Percentiles rank a stretch among this genome's conserved stretches.
Evolutionary conservation across 2,329 filamentous ascomycete genomes (phyloP).

Genomic region (Cladosporium sp.): DNA sequence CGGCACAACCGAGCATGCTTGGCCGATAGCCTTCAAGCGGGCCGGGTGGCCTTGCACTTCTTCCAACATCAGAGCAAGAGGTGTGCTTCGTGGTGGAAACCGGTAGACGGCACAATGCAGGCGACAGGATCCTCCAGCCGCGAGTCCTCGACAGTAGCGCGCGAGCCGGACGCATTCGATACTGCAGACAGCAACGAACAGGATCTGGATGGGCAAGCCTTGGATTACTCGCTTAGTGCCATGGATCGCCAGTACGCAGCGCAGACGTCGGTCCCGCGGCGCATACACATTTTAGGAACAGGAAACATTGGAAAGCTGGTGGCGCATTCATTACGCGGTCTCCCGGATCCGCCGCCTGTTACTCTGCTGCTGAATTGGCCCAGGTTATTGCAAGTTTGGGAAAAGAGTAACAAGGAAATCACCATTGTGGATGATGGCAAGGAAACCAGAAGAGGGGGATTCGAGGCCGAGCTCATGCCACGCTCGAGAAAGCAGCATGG

Average conservation of each 20-base stretch:
- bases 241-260: constrained; percentile 28
- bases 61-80: constrained; percentile 19
- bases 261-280: constrained; percentile 31
- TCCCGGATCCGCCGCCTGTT: constrained; percentile 63
- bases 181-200: background rate
- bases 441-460: constrained; percentile 36
- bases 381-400: constrained; percentile 44
- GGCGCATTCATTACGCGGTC: constrained; percentile 64
- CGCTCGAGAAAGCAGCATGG: constrained; percentile 36
- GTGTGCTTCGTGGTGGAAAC: constrained; percentile 22
- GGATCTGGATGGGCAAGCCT: background rate
- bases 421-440: constrained; percentile 43
- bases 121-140: constrained; percentile 4
- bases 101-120: constrained; percentile 17
- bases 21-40: constrained; percentile 37
- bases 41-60: constrained; percentile 40
- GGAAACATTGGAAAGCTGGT: constrained; percentile 79
- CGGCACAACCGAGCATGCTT: constrained; percentile 36
- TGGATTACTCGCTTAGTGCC: constrained; percentile 16
- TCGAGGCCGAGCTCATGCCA: constrained; percentile 42
- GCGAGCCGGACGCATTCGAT: constrained; percentile 10
- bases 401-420: constrained; percentile 42
- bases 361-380: constrained; percentile 71
- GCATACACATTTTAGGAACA: constrained; percentile 73
- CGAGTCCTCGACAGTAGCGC: background rate